Conservation (phyloP, 2,329 filamentous ascomycete species). For the Cladophialophora immunda region DNA sequence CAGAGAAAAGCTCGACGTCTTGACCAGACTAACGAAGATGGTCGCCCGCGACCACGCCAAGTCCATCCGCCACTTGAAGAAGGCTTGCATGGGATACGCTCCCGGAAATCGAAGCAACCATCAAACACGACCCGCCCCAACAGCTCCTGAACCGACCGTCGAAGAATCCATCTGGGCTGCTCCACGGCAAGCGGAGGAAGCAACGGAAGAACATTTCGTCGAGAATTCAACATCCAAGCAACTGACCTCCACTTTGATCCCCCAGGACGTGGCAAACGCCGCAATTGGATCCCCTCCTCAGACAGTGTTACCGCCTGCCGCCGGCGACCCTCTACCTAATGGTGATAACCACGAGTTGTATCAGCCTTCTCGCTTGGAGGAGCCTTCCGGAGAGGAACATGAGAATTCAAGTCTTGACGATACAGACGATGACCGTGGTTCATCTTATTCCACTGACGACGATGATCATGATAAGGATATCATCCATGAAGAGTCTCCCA, state of each 20-base stretch:
- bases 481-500: constrained; percentile 6
- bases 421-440: neutral
- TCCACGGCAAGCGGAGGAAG: neutral
- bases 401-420: neutral
- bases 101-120: neutral
- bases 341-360: neutral
- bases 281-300: neutral
- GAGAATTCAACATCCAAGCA: neutral
- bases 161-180: neutral
- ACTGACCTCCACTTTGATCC: neutral
- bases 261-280: neutral
- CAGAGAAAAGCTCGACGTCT: constrained; percentile 10
- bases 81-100: constrained; percentile 3
- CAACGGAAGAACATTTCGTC: neutral
- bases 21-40: constrained; percentile 9
- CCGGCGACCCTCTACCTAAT: neutral
- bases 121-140: neutral
- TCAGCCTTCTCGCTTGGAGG: neutral
- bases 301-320: neutral
- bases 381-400: neutral
- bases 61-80: constrained; percentile 9
- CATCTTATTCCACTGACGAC: neutral
- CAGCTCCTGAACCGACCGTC: neutral
- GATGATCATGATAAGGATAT: constrained; percentile 1
- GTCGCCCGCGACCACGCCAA: constrained; percentile 13